Evolutionary conservation across 257 asterid species (phyloP).

Genomic region (Pogostemon cablin): DNA sequence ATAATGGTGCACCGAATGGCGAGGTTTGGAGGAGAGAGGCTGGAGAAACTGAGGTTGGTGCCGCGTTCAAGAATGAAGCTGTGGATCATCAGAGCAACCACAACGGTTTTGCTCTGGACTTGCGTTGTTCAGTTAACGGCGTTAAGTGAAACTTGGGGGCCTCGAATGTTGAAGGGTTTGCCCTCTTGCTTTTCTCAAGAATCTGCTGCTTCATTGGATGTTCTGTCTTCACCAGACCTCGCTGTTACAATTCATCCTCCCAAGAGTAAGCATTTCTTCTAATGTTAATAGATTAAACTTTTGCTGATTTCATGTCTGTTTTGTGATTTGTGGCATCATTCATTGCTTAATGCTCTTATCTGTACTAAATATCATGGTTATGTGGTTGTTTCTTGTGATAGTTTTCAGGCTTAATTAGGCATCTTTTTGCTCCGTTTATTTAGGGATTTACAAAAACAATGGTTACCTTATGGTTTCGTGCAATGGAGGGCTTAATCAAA

Average conservation of each 20-base stretch:
- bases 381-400: neutral
- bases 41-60: conserved; percentile 56
- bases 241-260: conserved; percentile 60
- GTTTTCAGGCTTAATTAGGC: conserved; percentile 2
- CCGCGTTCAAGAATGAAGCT: conserved; percentile 74
- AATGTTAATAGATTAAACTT: too few species aligned
- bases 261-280: conserved; percentile 55
- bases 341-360: neutral
- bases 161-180: conserved; percentile 72
- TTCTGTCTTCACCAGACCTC: conserved; percentile 43
- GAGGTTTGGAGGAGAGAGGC: conserved; percentile 48
- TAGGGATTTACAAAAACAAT: conserved; percentile 94
- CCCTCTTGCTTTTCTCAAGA: conserved; percentile 75
- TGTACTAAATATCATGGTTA: conserved; percentile 1
- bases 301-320: too few species aligned
- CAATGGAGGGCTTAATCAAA: conserved; percentile 98
- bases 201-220: conserved; percentile 47
- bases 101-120: conserved; percentile 70
- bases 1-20: conserved; percentile 61
- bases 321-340: neutral
- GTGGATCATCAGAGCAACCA: conserved; percentile 76
- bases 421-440: neutral
- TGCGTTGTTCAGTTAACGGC: conserved; percentile 78
- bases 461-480: conserved; percentile 97
- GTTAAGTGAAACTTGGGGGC: conserved; percentile 75